Percentiles rank a stretch among this genome's conserved stretches.
phyloP scores from a whole-genome alignment of 768 basidiomycete species.

The Infundibulicybe gibba region DNA sequence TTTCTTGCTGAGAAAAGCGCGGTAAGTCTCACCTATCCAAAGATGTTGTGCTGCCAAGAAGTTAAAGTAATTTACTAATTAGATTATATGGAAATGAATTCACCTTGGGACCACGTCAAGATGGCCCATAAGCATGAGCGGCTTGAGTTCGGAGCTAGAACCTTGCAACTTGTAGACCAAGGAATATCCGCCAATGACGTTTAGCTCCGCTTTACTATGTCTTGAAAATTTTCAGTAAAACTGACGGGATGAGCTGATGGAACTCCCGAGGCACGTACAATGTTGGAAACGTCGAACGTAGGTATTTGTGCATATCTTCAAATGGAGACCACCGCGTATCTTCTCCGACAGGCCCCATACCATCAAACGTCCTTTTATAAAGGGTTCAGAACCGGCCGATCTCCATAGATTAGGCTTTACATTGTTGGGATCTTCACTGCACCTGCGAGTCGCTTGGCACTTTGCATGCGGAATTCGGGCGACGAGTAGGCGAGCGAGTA shows the following conservation, averaged over 20 bases:
- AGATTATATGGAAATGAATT: background rate
- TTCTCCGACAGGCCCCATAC: slow-evolving; percentile 21
- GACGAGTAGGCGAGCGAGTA: slow-evolving; percentile 15
- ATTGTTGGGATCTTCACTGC: slow-evolving; percentile 25
- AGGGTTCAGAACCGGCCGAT: background rate
- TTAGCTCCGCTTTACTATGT: slow-evolving; percentile 13
- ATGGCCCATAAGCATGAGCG: slow-evolving; percentile 25
- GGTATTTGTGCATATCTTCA: slow-evolving; percentile 20
- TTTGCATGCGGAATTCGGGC: slow-evolving; percentile 14
- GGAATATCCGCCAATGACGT: slow-evolving; percentile 20
- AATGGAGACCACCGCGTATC: slow-evolving; percentile 24
- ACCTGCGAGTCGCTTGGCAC: slow-evolving; percentile 19
- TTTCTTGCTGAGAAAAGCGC: background rate
- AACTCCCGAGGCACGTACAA: slow-evolving; percentile 12
- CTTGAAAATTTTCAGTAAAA: slow-evolving; percentile 7
- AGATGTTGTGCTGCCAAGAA: slow-evolving; percentile 16
- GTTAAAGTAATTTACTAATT: background rate
- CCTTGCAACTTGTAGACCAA: slow-evolving; percentile 20
- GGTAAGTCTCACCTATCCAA: slow-evolving; percentile 8
- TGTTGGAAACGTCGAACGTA: slow-evolving; percentile 20
- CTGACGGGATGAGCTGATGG: background rate
- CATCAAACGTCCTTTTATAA: slow-evolving; percentile 21
- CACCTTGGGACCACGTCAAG: slow-evolving; percentile 26
- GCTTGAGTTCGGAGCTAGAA: slow-evolving; percentile 12
- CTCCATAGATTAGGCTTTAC: slow-evolving; percentile 4